Conservation (phyloP, 257 asterid genomes). For the Solanum microdontum region DNA sequence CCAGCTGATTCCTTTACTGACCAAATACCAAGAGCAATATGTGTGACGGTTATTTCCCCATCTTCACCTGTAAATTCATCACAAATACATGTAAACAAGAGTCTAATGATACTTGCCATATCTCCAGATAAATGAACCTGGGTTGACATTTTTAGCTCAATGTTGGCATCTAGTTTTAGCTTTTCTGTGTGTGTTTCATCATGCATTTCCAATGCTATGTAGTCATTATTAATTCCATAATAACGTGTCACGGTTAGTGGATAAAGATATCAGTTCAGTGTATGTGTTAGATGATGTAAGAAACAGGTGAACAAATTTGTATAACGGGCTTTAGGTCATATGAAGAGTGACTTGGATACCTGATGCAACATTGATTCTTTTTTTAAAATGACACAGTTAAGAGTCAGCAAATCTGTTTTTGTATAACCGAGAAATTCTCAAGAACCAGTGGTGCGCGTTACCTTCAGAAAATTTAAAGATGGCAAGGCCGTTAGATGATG, state of each 20-base stretch:
- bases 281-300: neutral
- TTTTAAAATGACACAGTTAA: neutral
- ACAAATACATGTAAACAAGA: neutral
- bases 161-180: neutral
- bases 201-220: neutral
- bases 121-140: neutral
- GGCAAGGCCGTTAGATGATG: neutral
- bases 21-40: slow-evolving; percentile 81
- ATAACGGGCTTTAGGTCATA: neutral
- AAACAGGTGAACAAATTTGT: neutral
- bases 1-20: slow-evolving; percentile 71
- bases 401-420: neutral
- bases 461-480: neutral
- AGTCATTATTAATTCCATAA: neutral
- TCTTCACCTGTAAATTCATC: slow-evolving; percentile 45
- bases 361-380: neutral
- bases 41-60: slow-evolving; percentile 69
- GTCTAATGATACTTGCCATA: neutral
- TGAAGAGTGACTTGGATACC: neutral
- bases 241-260: neutral
- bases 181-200: neutral
- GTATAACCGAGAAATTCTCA: neutral
- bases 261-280: neutral
- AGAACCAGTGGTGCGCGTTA: neutral
- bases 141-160: neutral